These are phyloP conservation scores for Agrostemma githago DNA, from an alignment of 148 eudicot genomes.

Conservation along the genomic window DNA sequence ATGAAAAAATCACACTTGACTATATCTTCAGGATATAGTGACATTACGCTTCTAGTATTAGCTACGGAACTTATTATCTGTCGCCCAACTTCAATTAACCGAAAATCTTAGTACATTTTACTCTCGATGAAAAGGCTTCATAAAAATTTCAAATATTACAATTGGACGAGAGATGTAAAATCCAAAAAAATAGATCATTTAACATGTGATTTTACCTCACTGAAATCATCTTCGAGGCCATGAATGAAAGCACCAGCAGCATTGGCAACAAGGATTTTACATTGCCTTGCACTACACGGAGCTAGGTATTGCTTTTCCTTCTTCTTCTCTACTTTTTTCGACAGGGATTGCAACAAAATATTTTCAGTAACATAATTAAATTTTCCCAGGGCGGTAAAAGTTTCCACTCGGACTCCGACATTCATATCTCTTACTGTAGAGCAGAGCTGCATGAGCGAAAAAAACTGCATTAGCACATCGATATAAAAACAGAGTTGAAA, in stretches of 20 bases:
- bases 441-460: slow-evolving; percentile 52
- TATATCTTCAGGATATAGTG: neutral
- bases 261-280: slow-evolving; percentile 38
- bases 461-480: neutral
- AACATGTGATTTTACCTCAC: slow-evolving; percentile 44
- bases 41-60: neutral
- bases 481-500: neutral
- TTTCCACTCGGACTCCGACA: slow-evolving; percentile 61
- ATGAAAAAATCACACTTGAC: neutral
- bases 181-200: neutral
- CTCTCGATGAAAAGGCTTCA: neutral
- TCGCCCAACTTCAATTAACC: neutral
- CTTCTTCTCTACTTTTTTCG: slow-evolving; percentile 47
- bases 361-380: slow-evolving; percentile 52
- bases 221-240: slow-evolving; percentile 91
- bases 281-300: slow-evolving; percentile 31
- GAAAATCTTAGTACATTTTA: neutral
- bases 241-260: slow-evolving; percentile 83
- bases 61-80: no score
- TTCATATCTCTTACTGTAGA: slow-evolving; percentile 87
- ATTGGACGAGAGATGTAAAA: neutral
- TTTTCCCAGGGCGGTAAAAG: slow-evolving; percentile 69
- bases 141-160: neutral
- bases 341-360: slow-evolving; percentile 61
- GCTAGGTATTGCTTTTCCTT: slow-evolving; percentile 38